These are phyloP conservation scores for Boletus subcaerulescens DNA, from an alignment of 768 basidiomycete genomes.

Conservation along the genomic window DNA sequence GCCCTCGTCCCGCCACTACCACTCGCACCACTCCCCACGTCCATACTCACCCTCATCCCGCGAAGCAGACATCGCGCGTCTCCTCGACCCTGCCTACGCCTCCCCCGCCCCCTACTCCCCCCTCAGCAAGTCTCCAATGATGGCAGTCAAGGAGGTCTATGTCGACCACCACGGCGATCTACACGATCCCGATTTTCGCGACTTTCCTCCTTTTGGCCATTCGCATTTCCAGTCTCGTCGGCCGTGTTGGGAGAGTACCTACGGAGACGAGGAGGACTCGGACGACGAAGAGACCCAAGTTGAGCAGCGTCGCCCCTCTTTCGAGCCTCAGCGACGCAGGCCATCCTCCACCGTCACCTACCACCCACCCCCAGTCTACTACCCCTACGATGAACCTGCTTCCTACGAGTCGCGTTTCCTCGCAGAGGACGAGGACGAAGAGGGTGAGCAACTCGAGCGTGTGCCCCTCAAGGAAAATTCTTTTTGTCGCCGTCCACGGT, in stretches of 20 bases:
- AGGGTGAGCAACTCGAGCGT: conserved; percentile 14
- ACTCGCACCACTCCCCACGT: conserved; percentile 18
- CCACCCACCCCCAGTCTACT: conserved; percentile 22
- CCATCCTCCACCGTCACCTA: conserved; percentile 25
- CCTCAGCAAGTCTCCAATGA: conserved; percentile 12
- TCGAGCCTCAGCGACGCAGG: conserved; percentile 23
- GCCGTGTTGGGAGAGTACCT: conserved; percentile 35
- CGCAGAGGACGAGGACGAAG: conserved; percentile 28
- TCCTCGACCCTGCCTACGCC: conserved; percentile 64
- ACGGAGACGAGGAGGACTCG: conserved; percentile 26
- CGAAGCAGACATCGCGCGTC: conserved; percentile 54
- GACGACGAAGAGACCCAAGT: conserved; percentile 29
- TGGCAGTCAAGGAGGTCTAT: conserved; percentile 38
- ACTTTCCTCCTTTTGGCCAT: conserved; percentile 47
- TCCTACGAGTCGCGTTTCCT: conserved; percentile 30
- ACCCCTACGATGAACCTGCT: conserved; percentile 29
- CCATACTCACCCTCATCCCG: conserved; percentile 37
- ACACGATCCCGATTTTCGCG: conserved; percentile 66
- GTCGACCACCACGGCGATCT: conserved; percentile 61
- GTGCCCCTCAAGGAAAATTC: conserved; percentile 29
- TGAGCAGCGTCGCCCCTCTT: conserved; percentile 12
- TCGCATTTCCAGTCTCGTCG: conserved; percentile 22
- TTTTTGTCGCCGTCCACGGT: conserved; percentile 14
- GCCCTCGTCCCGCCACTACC: conserved; percentile 11
- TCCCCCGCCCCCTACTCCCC: conserved; percentile 30